A percentile compares a stretch with the other conserved stretches of the same genome.
Conservation (phyloP, 257 asterid genomes). For the Jacaranda copaia region DNA sequence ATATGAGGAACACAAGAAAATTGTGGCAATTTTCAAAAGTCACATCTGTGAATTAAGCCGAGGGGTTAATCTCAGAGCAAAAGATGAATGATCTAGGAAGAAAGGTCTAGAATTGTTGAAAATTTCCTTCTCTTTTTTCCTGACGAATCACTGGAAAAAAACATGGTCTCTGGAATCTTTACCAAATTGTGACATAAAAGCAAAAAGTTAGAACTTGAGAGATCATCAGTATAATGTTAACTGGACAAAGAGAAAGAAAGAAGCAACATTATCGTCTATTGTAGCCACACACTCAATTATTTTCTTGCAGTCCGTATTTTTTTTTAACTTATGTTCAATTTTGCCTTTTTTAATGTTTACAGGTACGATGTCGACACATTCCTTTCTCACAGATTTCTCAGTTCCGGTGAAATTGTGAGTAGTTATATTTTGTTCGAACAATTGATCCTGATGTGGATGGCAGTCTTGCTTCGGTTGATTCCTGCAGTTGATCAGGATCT, state of each 20-base stretch:
- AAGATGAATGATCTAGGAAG: conserved; percentile 8
- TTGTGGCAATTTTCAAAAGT: neutral
- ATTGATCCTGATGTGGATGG: conserved; percentile 19
- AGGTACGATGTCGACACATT: conserved; percentile 90
- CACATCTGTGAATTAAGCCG: neutral
- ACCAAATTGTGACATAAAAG: too few relatives aligned
- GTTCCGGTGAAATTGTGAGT: conserved; percentile 84
- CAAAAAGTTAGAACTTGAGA: conserved; percentile 11
- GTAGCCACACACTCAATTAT: neutral
- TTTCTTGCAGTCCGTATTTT: neutral
- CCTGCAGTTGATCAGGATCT: too few relatives aligned
- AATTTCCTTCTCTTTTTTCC: neutral
- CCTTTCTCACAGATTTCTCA: conserved; percentile 66
- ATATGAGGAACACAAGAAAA: neutral
- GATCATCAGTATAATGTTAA: conserved; percentile 5
- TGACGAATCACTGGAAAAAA: neutral
- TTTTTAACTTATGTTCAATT: conserved; percentile 1
- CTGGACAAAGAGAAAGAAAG: neutral
- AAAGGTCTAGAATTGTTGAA: conserved; percentile 11
- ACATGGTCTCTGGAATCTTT: too few relatives aligned
- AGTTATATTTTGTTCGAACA: conserved; percentile 27
- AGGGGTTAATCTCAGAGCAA: neutral
- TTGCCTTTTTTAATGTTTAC: conserved; percentile 36
- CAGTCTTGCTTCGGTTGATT: conserved; percentile 5
- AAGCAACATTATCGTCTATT: conserved; percentile 2